Conservation (phyloP, 1,139 yeast species). For the Hansenula sp. region DNA sequence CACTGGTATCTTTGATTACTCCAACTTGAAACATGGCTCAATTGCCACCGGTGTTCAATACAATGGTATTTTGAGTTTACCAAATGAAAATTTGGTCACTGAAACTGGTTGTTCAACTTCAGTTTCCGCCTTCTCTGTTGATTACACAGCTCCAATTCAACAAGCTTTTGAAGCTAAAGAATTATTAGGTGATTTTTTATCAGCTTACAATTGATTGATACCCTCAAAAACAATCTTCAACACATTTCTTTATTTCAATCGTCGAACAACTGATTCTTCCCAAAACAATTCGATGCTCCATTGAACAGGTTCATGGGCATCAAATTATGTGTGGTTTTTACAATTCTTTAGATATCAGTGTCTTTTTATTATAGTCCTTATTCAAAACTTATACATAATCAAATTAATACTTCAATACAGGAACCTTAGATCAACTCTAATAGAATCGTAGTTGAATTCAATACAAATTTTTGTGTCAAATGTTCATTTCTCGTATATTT, state of each 20-base stretch:
- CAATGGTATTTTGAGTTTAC: conserved; percentile 18
- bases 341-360: too few species aligned
- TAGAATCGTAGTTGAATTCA: too few species aligned
- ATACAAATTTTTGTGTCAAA: too few species aligned
- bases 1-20: conserved; percentile 10
- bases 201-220: background rate
- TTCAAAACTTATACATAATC: too few species aligned
- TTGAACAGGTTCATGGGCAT: background rate
- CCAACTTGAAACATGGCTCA: conserved; percentile 5
- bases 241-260: background rate
- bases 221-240: background rate
- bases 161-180: conserved; percentile 14
- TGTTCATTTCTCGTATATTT: too few species aligned
- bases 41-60: conserved; percentile 12
- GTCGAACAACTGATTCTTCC: background rate
- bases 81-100: conserved; percentile 16
- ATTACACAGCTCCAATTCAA: conserved; percentile 19
- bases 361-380: too few species aligned
- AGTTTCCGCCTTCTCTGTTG: conserved; percentile 19
- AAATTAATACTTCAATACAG: too few species aligned
- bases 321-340: too few species aligned
- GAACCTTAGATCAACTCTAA: too few species aligned
- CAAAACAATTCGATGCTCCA: too few species aligned
- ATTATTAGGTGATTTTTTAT: conserved; percentile 9
- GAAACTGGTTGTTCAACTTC: conserved; percentile 12